Percentiles rank a stretch among this genome's conserved stretches.
Evolutionary conservation across 2,329 filamentous ascomycete species (phyloP).

Genomic region (Pestalotiopsis sp.): DNA sequence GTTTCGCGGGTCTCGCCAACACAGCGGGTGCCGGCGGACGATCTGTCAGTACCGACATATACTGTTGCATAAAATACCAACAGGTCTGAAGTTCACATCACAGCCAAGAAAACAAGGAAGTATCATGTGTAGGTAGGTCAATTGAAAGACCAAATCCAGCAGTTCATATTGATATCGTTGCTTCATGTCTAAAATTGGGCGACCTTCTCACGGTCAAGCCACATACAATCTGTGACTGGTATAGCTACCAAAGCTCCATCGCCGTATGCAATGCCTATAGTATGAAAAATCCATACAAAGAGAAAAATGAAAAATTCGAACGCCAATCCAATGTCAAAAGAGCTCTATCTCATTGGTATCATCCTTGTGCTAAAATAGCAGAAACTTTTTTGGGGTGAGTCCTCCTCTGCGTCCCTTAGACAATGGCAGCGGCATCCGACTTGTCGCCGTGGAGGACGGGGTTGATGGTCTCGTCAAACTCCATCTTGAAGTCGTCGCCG

Average conservation of each 20-base stretch:
- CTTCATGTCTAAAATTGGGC: constrained; percentile 1
- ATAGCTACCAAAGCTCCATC: not conserved
- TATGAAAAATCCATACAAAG: not conserved
- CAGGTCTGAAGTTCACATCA: not conserved
- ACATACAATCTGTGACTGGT: not conserved
- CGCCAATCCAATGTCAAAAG: constrained; percentile 4
- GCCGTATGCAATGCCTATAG: constrained; percentile 4
- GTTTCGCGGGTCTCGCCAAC: not conserved
- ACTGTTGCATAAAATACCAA: too few relatives aligned
- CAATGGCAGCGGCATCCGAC: constrained; percentile 49
- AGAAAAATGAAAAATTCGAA: not conserved
- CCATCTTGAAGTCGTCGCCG: constrained; percentile 73
- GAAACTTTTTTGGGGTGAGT: not conserved
- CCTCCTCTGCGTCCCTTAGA: constrained; percentile 14
- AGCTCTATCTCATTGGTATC: constrained; percentile 6
- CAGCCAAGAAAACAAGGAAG: not conserved
- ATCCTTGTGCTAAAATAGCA: constrained; percentile 1
- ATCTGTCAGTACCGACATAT: too few relatives aligned
- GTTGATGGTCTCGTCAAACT: constrained; percentile 73
- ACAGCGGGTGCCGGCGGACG: not conserved
- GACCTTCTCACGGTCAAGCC: not conserved
- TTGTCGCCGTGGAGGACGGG: constrained; percentile 58
- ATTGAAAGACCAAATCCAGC: not conserved
- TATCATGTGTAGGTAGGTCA: not conserved
- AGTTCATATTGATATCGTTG: constrained; percentile 7